Conservation (phyloP, 331 rosid species). For the Quercus lobata region DNA sequence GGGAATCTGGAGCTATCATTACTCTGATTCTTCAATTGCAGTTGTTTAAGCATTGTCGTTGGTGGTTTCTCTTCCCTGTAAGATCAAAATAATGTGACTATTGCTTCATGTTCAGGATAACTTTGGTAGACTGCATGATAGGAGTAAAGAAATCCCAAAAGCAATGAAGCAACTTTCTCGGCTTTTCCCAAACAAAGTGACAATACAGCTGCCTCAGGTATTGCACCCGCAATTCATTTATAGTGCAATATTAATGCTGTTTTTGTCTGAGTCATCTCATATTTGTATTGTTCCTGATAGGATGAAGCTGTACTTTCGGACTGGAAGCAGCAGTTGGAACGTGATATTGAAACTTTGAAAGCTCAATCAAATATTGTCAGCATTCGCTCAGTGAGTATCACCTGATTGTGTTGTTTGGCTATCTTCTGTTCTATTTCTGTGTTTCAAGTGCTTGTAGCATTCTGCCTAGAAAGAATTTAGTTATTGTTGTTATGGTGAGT, state of each 20-base stretch:
- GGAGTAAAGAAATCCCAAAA: conserved; percentile 89
- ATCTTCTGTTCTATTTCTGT: not conserved
- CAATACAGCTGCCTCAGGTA: conserved; percentile 91
- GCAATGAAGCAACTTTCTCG: conserved; percentile 74
- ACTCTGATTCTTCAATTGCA: not conserved
- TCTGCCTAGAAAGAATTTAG: not conserved
- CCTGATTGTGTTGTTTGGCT: not conserved
- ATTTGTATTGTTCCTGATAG: conserved; percentile 31
- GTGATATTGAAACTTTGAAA: conserved; percentile 81
- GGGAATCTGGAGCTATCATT: not conserved
- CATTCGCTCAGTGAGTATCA: conserved; percentile 62
- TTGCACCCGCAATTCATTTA: not conserved
- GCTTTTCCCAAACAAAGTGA: conserved; percentile 87
- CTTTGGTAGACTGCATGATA: conserved; percentile 75
- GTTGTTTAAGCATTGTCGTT: not conserved
- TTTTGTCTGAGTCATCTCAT: conserved; percentile 1
- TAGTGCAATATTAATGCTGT: conserved; percentile 5
- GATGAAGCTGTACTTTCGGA: conserved; percentile 79
- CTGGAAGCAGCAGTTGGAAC: conserved; percentile 86
- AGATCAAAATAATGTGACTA: not conserved
- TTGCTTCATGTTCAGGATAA: conserved; percentile 58
- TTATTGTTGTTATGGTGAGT: not conserved
- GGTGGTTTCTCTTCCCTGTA: conserved; percentile 9
- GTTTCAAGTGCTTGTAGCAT: not conserved
- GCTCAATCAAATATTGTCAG: conserved; percentile 65